Evolutionary conservation across 768 basidiomycete genomes (phyloP).

Genomic region (Epithele typhae): DNA sequence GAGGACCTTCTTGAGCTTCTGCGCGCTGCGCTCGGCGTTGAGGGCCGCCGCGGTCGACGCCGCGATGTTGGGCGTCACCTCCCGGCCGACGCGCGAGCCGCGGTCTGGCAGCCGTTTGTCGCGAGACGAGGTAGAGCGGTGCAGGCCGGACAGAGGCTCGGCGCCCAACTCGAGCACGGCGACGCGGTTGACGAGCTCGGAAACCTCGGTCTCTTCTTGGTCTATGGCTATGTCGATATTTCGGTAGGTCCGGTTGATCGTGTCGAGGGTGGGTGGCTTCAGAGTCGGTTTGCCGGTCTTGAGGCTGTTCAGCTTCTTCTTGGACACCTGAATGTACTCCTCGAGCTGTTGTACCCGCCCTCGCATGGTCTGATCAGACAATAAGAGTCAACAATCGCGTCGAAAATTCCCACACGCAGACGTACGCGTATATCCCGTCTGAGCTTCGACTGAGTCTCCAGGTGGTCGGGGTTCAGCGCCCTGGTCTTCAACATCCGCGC

Average conservation of each 20-base stretch:
- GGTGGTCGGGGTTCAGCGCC: conserved; percentile 70
- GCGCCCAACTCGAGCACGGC: conserved; percentile 41
- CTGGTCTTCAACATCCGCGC: conserved; percentile 39
- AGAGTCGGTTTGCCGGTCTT: conserved; percentile 59
- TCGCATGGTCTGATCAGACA: conserved; percentile 48
- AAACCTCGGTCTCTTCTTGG: conserved; percentile 55
- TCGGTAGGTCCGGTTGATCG: conserved; percentile 76
- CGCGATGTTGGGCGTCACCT: conserved; percentile 58
- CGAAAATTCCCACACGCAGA: conserved; percentile 3
- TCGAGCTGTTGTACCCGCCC: conserved; percentile 80
- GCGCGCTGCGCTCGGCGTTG: conserved; percentile 73
- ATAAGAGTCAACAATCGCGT: conserved; percentile 9
- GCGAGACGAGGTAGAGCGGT: conserved; percentile 22
- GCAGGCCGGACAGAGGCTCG: conserved; percentile 7
- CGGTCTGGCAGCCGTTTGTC: conserved; percentile 29
- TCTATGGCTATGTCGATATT: conserved; percentile 76
- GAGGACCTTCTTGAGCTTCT: conserved; percentile 64
- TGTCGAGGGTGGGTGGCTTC: conserved; percentile 77
- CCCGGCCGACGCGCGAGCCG: conserved; percentile 12
- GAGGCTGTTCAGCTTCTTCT: conserved; percentile 61
- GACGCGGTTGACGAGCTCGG: conserved; percentile 47
- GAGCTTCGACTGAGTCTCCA: conserved; percentile 75
- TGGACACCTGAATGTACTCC: conserved; percentile 60
- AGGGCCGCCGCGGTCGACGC: conserved; percentile 75
- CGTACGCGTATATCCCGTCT: conserved; percentile 68